phyloP scores from a whole-genome alignment of 2,329 filamentous ascomycete species.

The Venturia carpophila region DNA sequence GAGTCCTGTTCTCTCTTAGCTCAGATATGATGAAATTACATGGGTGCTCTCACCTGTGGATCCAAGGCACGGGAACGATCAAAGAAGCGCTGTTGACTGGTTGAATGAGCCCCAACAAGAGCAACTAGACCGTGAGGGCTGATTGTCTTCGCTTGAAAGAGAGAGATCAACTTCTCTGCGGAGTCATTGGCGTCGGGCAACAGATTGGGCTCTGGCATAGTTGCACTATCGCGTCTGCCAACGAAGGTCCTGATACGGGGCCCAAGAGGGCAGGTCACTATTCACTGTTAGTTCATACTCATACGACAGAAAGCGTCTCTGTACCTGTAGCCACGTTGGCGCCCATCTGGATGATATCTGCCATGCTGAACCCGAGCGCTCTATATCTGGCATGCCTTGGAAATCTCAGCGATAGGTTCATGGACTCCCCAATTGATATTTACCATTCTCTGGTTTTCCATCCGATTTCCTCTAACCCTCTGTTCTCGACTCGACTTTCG shows the following conservation, averaged over 20 bases:
- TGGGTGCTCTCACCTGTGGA: conserved; percentile 15
- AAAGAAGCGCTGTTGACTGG: conserved; percentile 32
- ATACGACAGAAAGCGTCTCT: background rate
- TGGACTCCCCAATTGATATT: too few relatives aligned
- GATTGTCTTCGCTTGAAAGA: conserved; percentile 34
- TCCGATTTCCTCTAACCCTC: conserved; percentile 26
- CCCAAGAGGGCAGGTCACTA: conserved; percentile 33
- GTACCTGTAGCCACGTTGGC: conserved; percentile 26
- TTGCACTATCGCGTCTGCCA: conserved; percentile 31
- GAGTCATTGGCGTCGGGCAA: conserved; percentile 29
- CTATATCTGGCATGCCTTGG: conserved; percentile 25
- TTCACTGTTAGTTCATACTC: conserved; percentile 21
- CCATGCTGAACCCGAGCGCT: conserved; percentile 31
- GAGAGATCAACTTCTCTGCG: conserved; percentile 29
- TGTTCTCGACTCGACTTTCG: conserved; percentile 25
- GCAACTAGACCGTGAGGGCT: conserved; percentile 31
- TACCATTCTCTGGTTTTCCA: conserved; percentile 25
- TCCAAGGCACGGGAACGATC: conserved; percentile 27
- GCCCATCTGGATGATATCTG: conserved; percentile 34
- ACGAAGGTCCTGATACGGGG: conserved; percentile 31
- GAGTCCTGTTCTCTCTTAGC: conserved; percentile 26
- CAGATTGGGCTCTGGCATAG: conserved; percentile 27
- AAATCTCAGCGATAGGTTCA: background rate
- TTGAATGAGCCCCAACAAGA: conserved; percentile 32
- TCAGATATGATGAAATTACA: background rate